Conservation (phyloP, 2,329 filamentous ascomycete species). For the Fusarium sp. region DNA sequence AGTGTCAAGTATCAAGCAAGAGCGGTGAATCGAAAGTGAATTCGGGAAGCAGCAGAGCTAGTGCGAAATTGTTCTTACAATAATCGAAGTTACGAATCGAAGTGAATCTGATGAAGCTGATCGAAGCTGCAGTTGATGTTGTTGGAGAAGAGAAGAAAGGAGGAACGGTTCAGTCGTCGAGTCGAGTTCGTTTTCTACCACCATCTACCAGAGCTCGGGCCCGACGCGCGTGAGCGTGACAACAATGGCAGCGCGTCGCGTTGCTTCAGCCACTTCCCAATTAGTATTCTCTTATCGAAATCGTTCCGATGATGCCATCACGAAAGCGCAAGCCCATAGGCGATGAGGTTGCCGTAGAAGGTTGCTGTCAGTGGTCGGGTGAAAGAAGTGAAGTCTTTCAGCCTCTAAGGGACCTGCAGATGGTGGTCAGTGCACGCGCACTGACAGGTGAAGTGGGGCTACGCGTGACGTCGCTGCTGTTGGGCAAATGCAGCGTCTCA, state of each 20-base stretch:
- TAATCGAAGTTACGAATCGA: conserved; percentile 2
- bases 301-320: conserved; percentile 26
- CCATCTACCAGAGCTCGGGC: conserved; percentile 1
- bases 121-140: conserved; percentile 24
- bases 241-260: neutral
- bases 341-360: conserved; percentile 10
- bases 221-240: conserved; percentile 11
- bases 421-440: conserved; percentile 11
- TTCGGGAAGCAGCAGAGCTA: neutral
- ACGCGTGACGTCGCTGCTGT: neutral
- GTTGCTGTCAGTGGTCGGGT: conserved; percentile 4
- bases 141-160: conserved; percentile 5
- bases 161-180: conserved; percentile 5
- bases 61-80: conserved; percentile 22
- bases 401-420: neutral
- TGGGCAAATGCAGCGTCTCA: neutral
- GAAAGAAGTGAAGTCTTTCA: conserved; percentile 25
- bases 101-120: conserved; percentile 13
- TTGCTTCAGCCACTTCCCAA: neutral
- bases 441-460: conserved; percentile 15
- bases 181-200: conserved; percentile 12
- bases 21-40: conserved; percentile 16
- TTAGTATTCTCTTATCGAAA: conserved; percentile 8
- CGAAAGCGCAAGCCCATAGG: conserved; percentile 4
- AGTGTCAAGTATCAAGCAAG: neutral